phyloP scores from a whole-genome alignment of 768 basidiomycete species.

The Solioccasus polychromus region DNA sequence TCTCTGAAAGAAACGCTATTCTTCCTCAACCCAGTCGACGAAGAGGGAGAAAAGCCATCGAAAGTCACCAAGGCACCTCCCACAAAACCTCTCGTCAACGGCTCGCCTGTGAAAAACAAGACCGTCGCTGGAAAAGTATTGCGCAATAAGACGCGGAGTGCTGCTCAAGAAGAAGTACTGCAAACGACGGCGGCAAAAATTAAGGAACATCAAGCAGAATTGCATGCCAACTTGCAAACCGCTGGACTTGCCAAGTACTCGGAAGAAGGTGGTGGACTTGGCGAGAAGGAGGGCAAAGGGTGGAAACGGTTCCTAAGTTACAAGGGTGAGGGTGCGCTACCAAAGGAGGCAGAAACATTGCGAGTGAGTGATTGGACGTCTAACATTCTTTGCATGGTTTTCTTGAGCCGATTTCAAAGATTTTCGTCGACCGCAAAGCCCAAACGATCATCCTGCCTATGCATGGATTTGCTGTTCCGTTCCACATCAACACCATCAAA shows the following conservation, averaged over 20 bases:
- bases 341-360: constrained; percentile 75
- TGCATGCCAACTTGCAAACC: constrained; percentile 73
- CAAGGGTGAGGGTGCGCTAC: constrained; percentile 89
- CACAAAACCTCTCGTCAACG: constrained; percentile 53
- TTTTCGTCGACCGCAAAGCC: constrained; percentile 87
- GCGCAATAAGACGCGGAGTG: constrained; percentile 86
- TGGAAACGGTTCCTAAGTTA: constrained; percentile 98
- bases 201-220: constrained; percentile 81
- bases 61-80: constrained; percentile 55
- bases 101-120: constrained; percentile 66
- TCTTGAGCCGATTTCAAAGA: constrained; percentile 44
- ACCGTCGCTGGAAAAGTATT: constrained; percentile 82
- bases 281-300: constrained; percentile 84
- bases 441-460: constrained; percentile 90
- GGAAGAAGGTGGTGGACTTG: constrained; percentile 70
- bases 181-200: constrained; percentile 75
- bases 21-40: constrained; percentile 65
- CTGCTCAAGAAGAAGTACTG: constrained; percentile 81
- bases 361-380: constrained; percentile 50
- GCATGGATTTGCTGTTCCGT: constrained; percentile 93
- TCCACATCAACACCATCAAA: constrained; percentile 98
- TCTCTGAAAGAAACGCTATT: constrained; percentile 85
- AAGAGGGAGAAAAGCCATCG: constrained; percentile 51
- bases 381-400: constrained; percentile 3
- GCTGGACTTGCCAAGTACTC: constrained; percentile 83